Conservation (phyloP, 306 rosid genomes). For the Mimosa bimucronata region DNA sequence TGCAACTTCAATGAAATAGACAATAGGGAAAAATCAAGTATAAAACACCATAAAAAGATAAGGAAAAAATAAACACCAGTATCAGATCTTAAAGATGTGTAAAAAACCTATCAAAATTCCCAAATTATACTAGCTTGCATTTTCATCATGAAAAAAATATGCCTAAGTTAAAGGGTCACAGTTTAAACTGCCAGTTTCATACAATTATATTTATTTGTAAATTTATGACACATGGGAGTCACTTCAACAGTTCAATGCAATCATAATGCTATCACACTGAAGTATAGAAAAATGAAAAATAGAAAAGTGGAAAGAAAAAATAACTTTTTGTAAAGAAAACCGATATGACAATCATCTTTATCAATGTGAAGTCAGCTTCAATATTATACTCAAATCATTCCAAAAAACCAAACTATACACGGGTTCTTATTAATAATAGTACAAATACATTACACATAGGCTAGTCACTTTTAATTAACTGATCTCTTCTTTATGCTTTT, state of each 20-base stretch:
- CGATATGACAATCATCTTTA: not conserved
- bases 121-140: not conserved
- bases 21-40: not conserved
- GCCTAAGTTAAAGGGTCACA: conserved; percentile 2
- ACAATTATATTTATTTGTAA: conserved; percentile 3
- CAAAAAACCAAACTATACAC: not conserved
- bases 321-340: not conserved
- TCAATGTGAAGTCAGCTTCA: not conserved
- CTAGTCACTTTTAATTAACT: not conserved
- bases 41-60: not conserved
- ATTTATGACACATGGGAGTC: not conserved
- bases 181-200: not conserved
- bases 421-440: not conserved
- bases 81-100: not conserved
- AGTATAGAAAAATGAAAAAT: not conserved
- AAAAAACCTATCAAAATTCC: not conserved
- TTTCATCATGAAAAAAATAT: not conserved
- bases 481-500: not conserved
- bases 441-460: not conserved
- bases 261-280: not conserved
- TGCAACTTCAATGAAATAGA: conserved; percentile 24
- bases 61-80: not conserved
- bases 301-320: not conserved
- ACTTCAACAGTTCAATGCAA: not conserved
- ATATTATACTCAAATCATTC: not conserved